phyloP scores from a whole-genome alignment of 495 filamentous ascomycete genomes.

The Daldinia grandis region DNA sequence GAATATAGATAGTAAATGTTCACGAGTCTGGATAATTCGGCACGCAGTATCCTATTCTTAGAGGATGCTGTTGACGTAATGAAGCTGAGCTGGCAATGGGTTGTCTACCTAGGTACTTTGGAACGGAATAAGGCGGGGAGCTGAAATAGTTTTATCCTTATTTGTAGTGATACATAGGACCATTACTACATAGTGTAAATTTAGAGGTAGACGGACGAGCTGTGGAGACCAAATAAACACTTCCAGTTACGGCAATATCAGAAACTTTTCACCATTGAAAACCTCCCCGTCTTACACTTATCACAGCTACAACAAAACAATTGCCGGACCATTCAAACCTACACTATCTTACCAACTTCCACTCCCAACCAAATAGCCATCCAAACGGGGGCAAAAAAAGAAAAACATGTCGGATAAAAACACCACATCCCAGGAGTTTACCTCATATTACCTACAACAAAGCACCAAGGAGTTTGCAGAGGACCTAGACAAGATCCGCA shows the following conservation, averaged over 20 bases:
- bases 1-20: background rate
- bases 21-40: background rate
- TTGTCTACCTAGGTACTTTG: background rate
- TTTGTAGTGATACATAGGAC: background rate
- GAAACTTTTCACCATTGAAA: background rate
- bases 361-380: background rate
- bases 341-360: background rate
- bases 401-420: constrained; percentile 38
- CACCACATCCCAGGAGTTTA: constrained; percentile 57
- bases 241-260: background rate
- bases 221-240: background rate
- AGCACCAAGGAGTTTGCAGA: constrained; percentile 74
- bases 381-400: background rate
- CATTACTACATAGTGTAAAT: background rate
- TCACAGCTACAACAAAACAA: background rate
- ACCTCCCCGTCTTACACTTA: background rate
- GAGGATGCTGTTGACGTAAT: background rate
- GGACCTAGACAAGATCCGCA: constrained; percentile 72
- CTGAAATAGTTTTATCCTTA: constrained; percentile 13
- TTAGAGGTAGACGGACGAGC: background rate
- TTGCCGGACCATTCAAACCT: background rate
- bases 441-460: constrained; percentile 69
- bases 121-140: constrained; percentile 27
- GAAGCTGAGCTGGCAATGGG: background rate
- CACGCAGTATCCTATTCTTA: background rate